Conservation (phyloP, 345 rosid genomes). For the Gossypium rotundifolium region DNA sequence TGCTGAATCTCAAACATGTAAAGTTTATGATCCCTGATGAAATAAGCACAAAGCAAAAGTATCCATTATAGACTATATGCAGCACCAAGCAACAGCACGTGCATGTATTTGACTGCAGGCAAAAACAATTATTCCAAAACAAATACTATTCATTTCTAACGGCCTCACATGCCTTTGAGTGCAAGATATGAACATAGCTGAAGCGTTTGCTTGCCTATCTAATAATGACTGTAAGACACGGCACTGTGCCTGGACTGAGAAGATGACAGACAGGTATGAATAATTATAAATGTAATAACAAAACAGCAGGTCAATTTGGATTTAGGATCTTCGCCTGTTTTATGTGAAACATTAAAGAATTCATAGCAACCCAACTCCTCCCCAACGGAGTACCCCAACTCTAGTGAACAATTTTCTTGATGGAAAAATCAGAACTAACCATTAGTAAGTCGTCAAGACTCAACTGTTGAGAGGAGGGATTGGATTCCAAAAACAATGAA, state of each 20-base stretch:
- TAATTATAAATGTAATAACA: background rate
- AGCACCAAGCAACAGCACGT: too few relatives aligned
- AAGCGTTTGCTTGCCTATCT: too few relatives aligned
- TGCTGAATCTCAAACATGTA: too few relatives aligned
- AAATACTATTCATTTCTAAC: too few relatives aligned
- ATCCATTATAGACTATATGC: too few relatives aligned
- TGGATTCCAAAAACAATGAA: conserved; percentile 85
- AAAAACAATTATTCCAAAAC: too few relatives aligned
- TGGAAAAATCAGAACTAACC: conserved; percentile 27
- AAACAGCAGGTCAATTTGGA: background rate
- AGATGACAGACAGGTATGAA: background rate
- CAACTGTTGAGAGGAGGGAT: conserved; percentile 63
- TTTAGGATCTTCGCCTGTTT: background rate
- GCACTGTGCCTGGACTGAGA: background rate
- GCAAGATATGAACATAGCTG: background rate
- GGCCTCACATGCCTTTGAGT: background rate
- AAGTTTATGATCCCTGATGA: too few relatives aligned
- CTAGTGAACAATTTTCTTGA: background rate
- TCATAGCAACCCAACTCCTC: background rate
- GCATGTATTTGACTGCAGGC: too few relatives aligned
- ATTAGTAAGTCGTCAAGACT: conserved; percentile 23
- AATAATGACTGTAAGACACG: background rate
- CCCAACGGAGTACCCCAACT: background rate
- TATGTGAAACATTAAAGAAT: background rate
- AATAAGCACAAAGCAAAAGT: too few relatives aligned